A percentile compares a stretch with the other conserved stretches of the same genome.
phyloP scores from a whole-genome alignment of 495 filamentous ascomycete genomes.

The Tuber microsphaerosporum region DNA sequence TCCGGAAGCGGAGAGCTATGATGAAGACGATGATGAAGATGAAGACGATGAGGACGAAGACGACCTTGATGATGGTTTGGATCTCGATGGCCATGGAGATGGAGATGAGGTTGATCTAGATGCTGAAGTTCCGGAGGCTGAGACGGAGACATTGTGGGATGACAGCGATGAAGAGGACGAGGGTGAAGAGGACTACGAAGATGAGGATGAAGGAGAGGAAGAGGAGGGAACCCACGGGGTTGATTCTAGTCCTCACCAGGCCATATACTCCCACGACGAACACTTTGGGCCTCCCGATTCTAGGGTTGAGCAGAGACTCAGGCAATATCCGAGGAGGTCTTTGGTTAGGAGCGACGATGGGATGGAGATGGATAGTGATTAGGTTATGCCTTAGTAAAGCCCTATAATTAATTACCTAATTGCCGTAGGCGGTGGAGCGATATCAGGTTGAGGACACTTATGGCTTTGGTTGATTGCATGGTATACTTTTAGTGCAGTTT shows the following conservation, averaged over 20 bases:
- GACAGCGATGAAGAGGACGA: slow-evolving; percentile 46
- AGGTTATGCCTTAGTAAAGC: background rate
- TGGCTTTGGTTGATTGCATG: background rate
- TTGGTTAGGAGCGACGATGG: slow-evolving; percentile 34
- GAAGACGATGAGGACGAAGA: slow-evolving; percentile 36
- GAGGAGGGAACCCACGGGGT: slow-evolving; percentile 44
- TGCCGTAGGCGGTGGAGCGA: background rate
- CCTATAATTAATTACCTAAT: background rate
- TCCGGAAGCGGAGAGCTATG: slow-evolving; percentile 37
- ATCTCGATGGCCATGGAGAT: slow-evolving; percentile 26
- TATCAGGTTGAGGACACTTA: background rate
- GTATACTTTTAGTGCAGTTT: background rate
- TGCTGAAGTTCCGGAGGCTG: slow-evolving; percentile 32
- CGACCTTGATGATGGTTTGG: slow-evolving; percentile 29
- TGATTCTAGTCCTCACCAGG: slow-evolving; percentile 39
- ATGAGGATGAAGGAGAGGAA: slow-evolving; percentile 44
- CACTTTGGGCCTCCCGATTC: slow-evolving; percentile 33
- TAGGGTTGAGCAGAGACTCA: slow-evolving; percentile 26
- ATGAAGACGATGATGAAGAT: slow-evolving; percentile 39
- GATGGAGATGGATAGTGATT: slow-evolving; percentile 42
- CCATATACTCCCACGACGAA: slow-evolving; percentile 41
- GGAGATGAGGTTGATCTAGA: slow-evolving; percentile 30
- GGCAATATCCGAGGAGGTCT: slow-evolving; percentile 20
- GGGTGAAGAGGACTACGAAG: slow-evolving; percentile 40
- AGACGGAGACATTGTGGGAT: slow-evolving; percentile 37